Percentiles rank a stretch among this genome's conserved stretches.
Conservation (phyloP, 495 filamentous ascomycete species). For the Podospora appendiculata region DNA sequence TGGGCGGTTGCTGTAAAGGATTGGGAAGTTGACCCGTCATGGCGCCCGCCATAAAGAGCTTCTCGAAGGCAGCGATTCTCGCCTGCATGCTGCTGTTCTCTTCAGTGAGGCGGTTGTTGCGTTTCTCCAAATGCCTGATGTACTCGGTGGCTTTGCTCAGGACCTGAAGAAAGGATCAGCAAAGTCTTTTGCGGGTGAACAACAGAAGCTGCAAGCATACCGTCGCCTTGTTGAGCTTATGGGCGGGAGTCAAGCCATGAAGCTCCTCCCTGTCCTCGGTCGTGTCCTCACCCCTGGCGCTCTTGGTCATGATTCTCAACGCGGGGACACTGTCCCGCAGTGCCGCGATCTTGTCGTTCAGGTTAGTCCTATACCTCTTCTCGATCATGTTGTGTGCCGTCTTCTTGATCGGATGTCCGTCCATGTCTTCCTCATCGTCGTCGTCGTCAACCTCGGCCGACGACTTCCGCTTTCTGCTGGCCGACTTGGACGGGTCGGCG, state of each 20-base stretch:
- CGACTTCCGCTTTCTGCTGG: constrained; percentile 56
- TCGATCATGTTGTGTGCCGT: constrained; percentile 97
- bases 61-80: constrained; percentile 61
- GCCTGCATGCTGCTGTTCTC: constrained; percentile 72
- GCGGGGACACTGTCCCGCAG: constrained; percentile 84
- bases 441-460: constrained; percentile 44
- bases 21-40: constrained; percentile 40
- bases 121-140: constrained; percentile 85
- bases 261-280: constrained; percentile 67
- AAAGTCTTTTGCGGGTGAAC: not conserved
- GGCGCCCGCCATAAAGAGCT: constrained; percentile 53
- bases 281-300: constrained; percentile 56
- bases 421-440: constrained; percentile 42
- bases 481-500: constrained; percentile 37
- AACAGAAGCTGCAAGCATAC: constrained; percentile 30
- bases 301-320: constrained; percentile 68
- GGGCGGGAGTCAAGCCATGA: constrained; percentile 69
- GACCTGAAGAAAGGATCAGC: constrained; percentile 35
- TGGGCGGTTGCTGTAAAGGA: constrained; percentile 37
- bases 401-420: constrained; percentile 76
- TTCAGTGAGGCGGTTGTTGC: constrained; percentile 71
- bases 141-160: constrained; percentile 94
- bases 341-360: constrained; percentile 94
- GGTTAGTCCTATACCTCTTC: constrained; percentile 89
- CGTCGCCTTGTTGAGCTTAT: constrained; percentile 94